Evolutionary conservation across 257 asterid species (phyloP).

Genomic region (Salvia splendens): DNA sequence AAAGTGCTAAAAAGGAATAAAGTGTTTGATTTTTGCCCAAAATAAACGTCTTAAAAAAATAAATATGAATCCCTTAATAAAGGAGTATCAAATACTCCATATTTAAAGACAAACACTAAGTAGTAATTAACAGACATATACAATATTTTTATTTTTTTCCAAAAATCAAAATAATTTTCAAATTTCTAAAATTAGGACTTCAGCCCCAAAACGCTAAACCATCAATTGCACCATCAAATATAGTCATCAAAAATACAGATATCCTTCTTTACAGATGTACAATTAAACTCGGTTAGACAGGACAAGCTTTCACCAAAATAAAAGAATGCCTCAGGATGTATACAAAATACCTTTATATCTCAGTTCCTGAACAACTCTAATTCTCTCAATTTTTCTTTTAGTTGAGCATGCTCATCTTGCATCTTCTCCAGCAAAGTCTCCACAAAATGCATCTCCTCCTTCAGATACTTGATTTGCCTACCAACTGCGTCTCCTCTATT

Average conservation of each 20-base stretch:
- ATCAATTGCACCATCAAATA: neutral
- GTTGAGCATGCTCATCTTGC: constrained; percentile 63
- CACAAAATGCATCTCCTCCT: constrained; percentile 76
- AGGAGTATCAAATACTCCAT: too few relatives aligned
- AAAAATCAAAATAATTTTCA: too few relatives aligned
- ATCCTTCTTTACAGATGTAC: constrained; percentile 14
- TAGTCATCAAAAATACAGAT: neutral
- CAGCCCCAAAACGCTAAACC: too few relatives aligned
- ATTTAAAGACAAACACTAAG: too few relatives aligned
- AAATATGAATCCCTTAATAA: too few relatives aligned
- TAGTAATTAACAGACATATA: too few relatives aligned
- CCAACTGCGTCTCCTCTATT: constrained; percentile 51
- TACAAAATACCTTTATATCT: constrained; percentile 1
- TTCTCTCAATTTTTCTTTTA: constrained; percentile 59
- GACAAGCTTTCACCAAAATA: neutral
- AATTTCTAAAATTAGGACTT: too few relatives aligned
- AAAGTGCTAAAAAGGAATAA: too few relatives aligned
- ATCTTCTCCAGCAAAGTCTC: constrained; percentile 67
- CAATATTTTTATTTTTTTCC: too few relatives aligned
- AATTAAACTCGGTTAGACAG: neutral
- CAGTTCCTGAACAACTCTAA: constrained; percentile 61
- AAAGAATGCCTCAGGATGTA: constrained; percentile 24
- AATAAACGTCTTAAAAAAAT: too few relatives aligned
- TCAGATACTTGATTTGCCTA: constrained; percentile 60
- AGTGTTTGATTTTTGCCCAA: too few relatives aligned